phyloP scores from a whole-genome alignment of 108 stramenopile genomes.

The Hondaea fermentalgiana region DNA sequence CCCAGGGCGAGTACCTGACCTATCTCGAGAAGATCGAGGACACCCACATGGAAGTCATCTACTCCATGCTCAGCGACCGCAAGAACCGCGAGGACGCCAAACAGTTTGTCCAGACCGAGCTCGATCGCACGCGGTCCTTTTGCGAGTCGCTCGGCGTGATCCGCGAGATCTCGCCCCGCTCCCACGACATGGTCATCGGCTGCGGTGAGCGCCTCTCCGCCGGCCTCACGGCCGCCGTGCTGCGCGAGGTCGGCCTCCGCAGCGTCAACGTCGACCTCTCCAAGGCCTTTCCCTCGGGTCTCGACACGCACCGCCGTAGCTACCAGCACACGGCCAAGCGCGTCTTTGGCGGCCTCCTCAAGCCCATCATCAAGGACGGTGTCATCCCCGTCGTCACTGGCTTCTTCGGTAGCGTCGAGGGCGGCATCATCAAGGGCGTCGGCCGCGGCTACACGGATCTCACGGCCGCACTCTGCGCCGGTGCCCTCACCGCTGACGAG shows the following conservation, averaged over 20 bases:
- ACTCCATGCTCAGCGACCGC: not conserved
- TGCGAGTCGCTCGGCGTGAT: constrained; percentile 13
- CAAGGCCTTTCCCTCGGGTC: not conserved
- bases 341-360: not conserved
- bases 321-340: constrained; percentile 18
- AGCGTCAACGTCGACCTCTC: constrained; percentile 2
- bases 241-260: constrained; percentile 1
- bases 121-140: constrained; percentile 6
- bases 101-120: not conserved
- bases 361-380: not conserved
- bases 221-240: not conserved
- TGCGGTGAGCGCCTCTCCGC: not conserved
- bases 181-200: constrained; percentile 3
- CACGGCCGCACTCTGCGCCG: not conserved
- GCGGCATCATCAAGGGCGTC: constrained; percentile 18
- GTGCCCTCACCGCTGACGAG: not conserved
- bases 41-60: constrained; percentile 10
- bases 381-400: not conserved
- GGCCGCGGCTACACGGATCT: constrained; percentile 16
- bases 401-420: constrained; percentile 3
- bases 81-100: not conserved
- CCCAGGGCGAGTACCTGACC: not conserved
- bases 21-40: constrained; percentile 15
- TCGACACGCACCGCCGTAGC: constrained; percentile 1
- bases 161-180: constrained; percentile 8